Evolutionary conservation across 257 asterid genomes (phyloP), one percentile per base, ranked within the genome.

Genomic region (Penstemon barbatus): DNA sequence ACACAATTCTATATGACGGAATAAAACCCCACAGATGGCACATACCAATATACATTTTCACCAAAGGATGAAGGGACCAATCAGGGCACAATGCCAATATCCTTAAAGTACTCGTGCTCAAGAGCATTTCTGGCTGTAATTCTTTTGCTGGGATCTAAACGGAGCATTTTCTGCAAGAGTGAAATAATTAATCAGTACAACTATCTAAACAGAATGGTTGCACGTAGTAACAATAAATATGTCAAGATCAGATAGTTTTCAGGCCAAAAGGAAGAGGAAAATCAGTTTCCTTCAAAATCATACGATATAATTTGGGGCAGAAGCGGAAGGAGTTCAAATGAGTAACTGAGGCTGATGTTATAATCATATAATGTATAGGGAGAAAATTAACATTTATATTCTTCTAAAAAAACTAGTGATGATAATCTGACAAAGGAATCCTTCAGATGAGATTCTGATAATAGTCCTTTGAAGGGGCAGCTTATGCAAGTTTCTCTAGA

Each of bases 91-190:
- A 68, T 74, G 51, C 81, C 89, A 19, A 87, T 86, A 76, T 87
- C 97, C 87, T 84, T 92, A 73, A 92, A 92, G 80, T 92, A 92
- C 71, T 83, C 95, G 38, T 92, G 98, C 83, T 89, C 93, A 33
- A 92, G 97, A 63, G 97, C 98, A 69, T 58, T 83, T 75, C 95
- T 83, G 40, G 98, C 98, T 0, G 97, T 87, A 72, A 90, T 81
- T 81, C 98, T 83, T 82, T 83, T 86, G 89, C 92, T 86, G 68
- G 98, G 98, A 81, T 92, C 98, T 81, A 92, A 65, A 81, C 79
- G 56, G 45, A 92, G 92, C 97, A 92, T 78, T 83, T 83, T 83
- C 88, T 83, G 78, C 12, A 73, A 49, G 50, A 58, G 68, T 45
- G 64, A 41, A 62, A 74, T 57, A 65, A 8, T 56, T 15, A 61